Conservation (phyloP, 2,329 filamentous ascomycete genomes). For the Blumeriella jaapii region DNA sequence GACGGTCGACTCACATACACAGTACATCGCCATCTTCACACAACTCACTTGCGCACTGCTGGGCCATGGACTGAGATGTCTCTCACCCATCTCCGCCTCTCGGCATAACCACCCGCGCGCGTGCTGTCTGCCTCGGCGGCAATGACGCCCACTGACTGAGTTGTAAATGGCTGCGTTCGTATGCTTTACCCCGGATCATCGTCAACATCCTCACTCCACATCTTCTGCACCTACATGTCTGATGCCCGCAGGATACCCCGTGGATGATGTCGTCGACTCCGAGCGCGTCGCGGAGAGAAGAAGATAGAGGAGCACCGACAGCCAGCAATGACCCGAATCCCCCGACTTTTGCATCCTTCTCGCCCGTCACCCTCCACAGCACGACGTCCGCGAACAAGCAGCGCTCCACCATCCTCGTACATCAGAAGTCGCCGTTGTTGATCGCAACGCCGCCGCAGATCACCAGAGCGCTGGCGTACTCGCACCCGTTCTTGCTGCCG, state of each 20-base stretch:
- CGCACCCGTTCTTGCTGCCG: constrained; percentile 84
- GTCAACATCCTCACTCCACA: not conserved
- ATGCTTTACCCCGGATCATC: constrained; percentile 13
- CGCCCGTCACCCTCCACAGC: constrained; percentile 63
- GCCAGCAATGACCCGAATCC: constrained; percentile 33
- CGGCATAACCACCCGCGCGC: constrained; percentile 1
- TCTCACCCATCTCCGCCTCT: not conserved
- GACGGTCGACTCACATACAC: too few relatives aligned
- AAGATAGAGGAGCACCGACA: constrained; percentile 20
- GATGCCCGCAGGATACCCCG: constrained; percentile 25
- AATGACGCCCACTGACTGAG: constrained; percentile 21
- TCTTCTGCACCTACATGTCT: constrained; percentile 5
- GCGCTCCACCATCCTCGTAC: constrained; percentile 83
- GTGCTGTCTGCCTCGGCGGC: constrained; percentile 17
- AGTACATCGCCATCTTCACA: too few relatives aligned
- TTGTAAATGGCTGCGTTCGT: constrained; percentile 28
- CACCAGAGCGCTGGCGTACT: constrained; percentile 87
- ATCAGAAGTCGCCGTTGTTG: constrained; percentile 89
- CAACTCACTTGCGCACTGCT: not conserved
- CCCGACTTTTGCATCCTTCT: constrained; percentile 82
- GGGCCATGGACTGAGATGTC: constrained; percentile 7
- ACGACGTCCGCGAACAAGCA: constrained; percentile 56
- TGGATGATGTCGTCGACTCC: constrained; percentile 29
- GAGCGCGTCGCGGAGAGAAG: constrained; percentile 17
- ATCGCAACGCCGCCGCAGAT: constrained; percentile 91